Conservation (phyloP, 768 basidiomycete species). For the Russula virescens region DNA sequence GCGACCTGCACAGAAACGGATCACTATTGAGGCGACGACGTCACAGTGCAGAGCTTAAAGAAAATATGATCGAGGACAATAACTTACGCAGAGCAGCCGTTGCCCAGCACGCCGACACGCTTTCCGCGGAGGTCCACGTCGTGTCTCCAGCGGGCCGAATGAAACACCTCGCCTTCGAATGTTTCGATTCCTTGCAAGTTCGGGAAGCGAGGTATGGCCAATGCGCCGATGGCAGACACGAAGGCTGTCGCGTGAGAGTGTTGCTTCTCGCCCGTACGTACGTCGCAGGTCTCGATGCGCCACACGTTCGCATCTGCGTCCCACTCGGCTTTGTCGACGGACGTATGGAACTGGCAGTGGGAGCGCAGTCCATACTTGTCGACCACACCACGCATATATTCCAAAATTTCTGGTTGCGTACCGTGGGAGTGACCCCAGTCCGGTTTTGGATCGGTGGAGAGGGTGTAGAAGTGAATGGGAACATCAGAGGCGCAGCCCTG, state of each 20-base stretch:
- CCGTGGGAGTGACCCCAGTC: conserved; percentile 27
- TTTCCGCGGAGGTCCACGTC: conserved; percentile 47
- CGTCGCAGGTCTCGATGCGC: conserved; percentile 26
- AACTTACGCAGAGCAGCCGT: conserved; percentile 49
- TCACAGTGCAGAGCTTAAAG: too few species aligned
- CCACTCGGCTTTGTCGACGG: conserved; percentile 30
- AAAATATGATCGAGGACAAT: not conserved
- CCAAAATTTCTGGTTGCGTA: conserved; percentile 29
- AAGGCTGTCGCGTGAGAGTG: conserved; percentile 26
- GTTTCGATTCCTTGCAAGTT: conserved; percentile 27
- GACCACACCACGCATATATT: conserved; percentile 27
- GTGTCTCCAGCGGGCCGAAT: conserved; percentile 52
- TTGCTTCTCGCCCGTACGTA: conserved; percentile 13
- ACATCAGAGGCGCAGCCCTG: conserved; percentile 30
- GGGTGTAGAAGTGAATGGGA: conserved; percentile 25
- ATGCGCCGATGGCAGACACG: conserved; percentile 29
- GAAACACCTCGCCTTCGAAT: conserved; percentile 50
- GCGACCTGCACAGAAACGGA: conserved; percentile 24
- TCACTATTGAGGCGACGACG: not conserved
- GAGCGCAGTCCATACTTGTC: conserved; percentile 24
- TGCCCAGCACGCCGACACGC: conserved; percentile 54
- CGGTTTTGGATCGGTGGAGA: conserved; percentile 29
- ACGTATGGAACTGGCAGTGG: conserved; percentile 26
- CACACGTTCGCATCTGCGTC: conserved; percentile 26
- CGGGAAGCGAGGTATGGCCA: conserved; percentile 28